A percentile compares a stretch with the other conserved stretches of the same genome.
phyloP scores from a whole-genome alignment of 352 stramenopile genomes.

The Phytophthora hybrid region DNA sequence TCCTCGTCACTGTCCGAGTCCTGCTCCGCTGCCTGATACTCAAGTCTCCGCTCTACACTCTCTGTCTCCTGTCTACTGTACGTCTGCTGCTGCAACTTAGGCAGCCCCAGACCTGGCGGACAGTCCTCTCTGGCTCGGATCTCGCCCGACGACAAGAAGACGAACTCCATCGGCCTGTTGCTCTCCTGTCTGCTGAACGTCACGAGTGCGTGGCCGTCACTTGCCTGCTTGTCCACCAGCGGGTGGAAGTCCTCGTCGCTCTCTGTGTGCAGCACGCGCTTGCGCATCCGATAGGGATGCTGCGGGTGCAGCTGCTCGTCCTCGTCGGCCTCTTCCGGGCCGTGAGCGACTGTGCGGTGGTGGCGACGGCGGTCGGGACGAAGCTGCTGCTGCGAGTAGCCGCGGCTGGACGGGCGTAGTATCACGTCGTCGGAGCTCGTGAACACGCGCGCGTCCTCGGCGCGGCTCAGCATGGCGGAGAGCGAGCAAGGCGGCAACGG shows the following conservation, averaged over 20 bases:
- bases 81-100: conserved; percentile 24
- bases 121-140: conserved; percentile 69
- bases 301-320: conserved; percentile 47
- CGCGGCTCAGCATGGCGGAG: conserved; percentile 58
- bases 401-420: conserved; percentile 13
- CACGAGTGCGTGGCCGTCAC: neutral
- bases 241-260: neutral
- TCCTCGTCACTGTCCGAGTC: neutral
- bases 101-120: conserved; percentile 51
- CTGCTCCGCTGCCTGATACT: neutral
- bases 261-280: conserved; percentile 21
- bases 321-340: conserved; percentile 1
- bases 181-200: neutral
- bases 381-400: conserved; percentile 3
- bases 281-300: conserved; percentile 54
- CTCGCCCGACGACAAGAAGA: conserved; percentile 69
- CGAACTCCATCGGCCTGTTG: conserved; percentile 62
- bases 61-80: neutral
- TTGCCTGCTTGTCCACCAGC: neutral
- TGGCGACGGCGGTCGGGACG: neutral
- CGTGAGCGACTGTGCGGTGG: neutral
- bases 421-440: conserved; percentile 71
- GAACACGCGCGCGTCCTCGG: conserved; percentile 74
- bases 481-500: neutral
- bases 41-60: conserved; percentile 4